Percentiles rank a stretch among this genome's conserved stretches.
phyloP scores from a whole-genome alignment of 148 eudicot species.

The Silene uniflora region DNA sequence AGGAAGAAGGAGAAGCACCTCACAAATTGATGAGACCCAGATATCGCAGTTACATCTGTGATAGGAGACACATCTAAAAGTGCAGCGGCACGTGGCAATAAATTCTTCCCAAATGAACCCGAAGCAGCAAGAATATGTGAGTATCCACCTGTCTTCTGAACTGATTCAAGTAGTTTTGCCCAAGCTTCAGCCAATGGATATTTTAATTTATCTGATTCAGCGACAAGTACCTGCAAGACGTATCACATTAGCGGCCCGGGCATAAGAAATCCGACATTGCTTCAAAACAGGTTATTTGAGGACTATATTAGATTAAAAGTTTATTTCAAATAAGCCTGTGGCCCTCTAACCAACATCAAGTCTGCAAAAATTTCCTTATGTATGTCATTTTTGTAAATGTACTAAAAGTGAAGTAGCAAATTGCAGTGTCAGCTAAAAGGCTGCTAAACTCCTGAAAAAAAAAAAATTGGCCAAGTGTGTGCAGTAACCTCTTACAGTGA shows the following conservation, averaged over 20 bases:
- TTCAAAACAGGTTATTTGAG: too few relatives aligned
- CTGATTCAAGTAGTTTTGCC: slow-evolving; percentile 67
- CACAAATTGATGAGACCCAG: slow-evolving; percentile 65
- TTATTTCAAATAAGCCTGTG: too few relatives aligned
- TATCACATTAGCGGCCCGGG: neutral
- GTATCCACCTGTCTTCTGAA: slow-evolving; percentile 63
- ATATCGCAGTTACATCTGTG: slow-evolving; percentile 66
- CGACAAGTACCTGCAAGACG: slow-evolving; percentile 62
- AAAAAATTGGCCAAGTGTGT: too few relatives aligned
- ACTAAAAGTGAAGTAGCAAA: too few relatives aligned
- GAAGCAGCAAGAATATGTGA: slow-evolving; percentile 79
- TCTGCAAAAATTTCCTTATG: neutral
- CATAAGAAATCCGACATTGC: too few relatives aligned
- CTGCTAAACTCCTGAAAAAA: too few relatives aligned
- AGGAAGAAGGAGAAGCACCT: slow-evolving; percentile 39
- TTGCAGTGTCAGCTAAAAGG: too few relatives aligned
- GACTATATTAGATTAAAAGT: too few relatives aligned
- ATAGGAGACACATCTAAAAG: slow-evolving; percentile 91
- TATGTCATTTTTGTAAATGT: too few relatives aligned
- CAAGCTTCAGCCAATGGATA: slow-evolving; percentile 91
- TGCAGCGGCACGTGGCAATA: slow-evolving; percentile 93
- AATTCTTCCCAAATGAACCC: slow-evolving; percentile 88
- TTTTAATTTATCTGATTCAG: slow-evolving; percentile 76
- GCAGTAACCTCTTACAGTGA: too few relatives aligned
- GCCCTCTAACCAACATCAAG: neutral